These are phyloP conservation scores for Pistacia vera DNA, from an alignment of 345 rosid species.

Conservation along the genomic window DNA sequence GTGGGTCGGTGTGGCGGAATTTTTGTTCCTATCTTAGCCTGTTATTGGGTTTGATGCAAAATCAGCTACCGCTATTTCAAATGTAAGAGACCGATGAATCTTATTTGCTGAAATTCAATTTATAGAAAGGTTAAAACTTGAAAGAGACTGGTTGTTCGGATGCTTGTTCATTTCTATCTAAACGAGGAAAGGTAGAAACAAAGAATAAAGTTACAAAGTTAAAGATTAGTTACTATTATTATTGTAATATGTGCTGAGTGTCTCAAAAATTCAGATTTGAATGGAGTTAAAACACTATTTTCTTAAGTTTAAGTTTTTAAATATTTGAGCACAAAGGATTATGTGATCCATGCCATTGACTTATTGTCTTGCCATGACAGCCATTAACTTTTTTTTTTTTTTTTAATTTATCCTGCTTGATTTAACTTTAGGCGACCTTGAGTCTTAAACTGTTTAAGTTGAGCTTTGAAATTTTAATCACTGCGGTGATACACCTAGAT, in stretches of 20 bases:
- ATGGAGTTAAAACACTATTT: not conserved
- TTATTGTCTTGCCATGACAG: not conserved
- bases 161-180: not conserved
- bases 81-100: constrained; percentile 45
- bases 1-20: constrained; percentile 93
- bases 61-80: constrained; percentile 80
- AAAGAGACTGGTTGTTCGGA: not conserved
- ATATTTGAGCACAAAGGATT: not conserved
- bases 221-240: no score
- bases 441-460: not conserved
- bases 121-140: not conserved
- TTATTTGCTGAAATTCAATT: not conserved
- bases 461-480: not conserved
- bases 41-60: constrained; percentile 82
- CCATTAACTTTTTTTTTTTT: not conserved
- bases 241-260: no score
- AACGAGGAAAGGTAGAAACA: not conserved
- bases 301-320: not conserved
- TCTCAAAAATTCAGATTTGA: no score
- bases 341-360: not conserved
- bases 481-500: not conserved
- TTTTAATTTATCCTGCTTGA: not conserved
- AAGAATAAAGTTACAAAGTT: no score
- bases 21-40: constrained; percentile 77
- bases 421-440: not conserved